Evolutionary conservation across 345 rosid genomes (phyloP).

Genomic region (Viola odorata): DNA sequence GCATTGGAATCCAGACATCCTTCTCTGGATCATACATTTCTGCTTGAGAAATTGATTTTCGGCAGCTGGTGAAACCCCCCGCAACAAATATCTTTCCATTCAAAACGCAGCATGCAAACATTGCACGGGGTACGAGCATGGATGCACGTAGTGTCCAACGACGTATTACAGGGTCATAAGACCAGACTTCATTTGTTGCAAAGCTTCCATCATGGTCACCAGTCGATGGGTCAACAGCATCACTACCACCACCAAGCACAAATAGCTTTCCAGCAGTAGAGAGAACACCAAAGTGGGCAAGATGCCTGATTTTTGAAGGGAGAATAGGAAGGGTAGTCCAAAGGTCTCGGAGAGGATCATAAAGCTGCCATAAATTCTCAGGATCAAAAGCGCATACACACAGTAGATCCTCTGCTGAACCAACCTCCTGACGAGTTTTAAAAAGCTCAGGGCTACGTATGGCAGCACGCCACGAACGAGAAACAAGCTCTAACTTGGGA

Average conservation of each 20-base stretch:
- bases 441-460: conserved; percentile 67
- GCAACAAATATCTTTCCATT: conserved; percentile 87
- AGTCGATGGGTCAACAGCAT: conserved; percentile 80
- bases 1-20: conserved; percentile 70
- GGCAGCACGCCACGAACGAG: conserved; percentile 87
- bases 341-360: conserved; percentile 67
- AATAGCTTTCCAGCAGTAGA: conserved; percentile 60
- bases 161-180: conserved; percentile 68
- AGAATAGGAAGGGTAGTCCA: conserved; percentile 93
- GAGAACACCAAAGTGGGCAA: conserved; percentile 78
- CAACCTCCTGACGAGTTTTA: conserved; percentile 65
- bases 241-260: conserved; percentile 96
- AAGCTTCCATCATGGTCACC: conserved; percentile 96
- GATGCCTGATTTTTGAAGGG: conserved; percentile 79
- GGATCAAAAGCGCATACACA: conserved; percentile 90
- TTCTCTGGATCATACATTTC: conserved; percentile 87
- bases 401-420: conserved; percentile 61
- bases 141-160: conserved; percentile 64
- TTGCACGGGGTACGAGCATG: conserved; percentile 91
- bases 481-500: conserved; percentile 82
- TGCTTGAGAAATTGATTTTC: conserved; percentile 81
- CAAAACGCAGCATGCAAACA: conserved; percentile 88
- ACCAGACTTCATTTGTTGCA: conserved; percentile 91
- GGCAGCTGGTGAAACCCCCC: conserved; percentile 88
- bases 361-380: conserved; percentile 92